phyloP scores from a whole-genome alignment of 1,284 basidiomycete species.

The Puccinia triticina region DNA sequence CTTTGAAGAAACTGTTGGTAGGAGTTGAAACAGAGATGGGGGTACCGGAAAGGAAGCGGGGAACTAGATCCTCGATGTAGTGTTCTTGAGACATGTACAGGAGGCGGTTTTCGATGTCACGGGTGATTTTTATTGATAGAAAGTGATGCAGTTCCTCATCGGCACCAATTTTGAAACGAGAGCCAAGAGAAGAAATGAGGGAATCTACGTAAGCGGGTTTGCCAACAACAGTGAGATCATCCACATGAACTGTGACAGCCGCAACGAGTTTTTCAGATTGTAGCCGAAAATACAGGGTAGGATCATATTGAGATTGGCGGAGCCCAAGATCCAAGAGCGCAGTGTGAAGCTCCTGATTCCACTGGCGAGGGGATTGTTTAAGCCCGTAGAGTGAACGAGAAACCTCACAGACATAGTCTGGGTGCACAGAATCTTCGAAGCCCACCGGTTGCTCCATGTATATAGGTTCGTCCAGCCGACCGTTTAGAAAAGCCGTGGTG shows the following conservation, averaged over 20 bases:
- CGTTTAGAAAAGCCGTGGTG: conserved; percentile 17
- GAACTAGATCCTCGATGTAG: too few species aligned
- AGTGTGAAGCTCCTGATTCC: too few species aligned
- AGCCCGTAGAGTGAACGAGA: too few species aligned
- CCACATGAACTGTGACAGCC: neutral
- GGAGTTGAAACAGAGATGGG: neutral
- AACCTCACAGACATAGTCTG: too few species aligned
- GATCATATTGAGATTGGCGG: neutral
- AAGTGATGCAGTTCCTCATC: neutral
- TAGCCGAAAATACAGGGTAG: too few species aligned
- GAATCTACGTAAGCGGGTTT: neutral
- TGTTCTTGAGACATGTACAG: too few species aligned
- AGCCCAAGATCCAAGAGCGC: too few species aligned
- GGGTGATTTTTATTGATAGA: neutral
- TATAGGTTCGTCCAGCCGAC: neutral
- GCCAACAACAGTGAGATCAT: neutral
- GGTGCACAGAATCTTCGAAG: neutral
- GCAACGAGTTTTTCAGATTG: neutral
- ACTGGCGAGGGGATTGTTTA: too few species aligned
- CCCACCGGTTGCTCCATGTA: conserved; percentile 21
- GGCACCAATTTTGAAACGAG: too few species aligned
- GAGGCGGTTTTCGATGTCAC: neutral
- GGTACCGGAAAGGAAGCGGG: too few species aligned
- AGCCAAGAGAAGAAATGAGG: neutral
- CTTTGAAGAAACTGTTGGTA: neutral